Percentiles rank a stretch among this genome's conserved stretches.
phyloP scores from a whole-genome alignment of 805 yeast species.

The Yarrowia sp. region DNA sequence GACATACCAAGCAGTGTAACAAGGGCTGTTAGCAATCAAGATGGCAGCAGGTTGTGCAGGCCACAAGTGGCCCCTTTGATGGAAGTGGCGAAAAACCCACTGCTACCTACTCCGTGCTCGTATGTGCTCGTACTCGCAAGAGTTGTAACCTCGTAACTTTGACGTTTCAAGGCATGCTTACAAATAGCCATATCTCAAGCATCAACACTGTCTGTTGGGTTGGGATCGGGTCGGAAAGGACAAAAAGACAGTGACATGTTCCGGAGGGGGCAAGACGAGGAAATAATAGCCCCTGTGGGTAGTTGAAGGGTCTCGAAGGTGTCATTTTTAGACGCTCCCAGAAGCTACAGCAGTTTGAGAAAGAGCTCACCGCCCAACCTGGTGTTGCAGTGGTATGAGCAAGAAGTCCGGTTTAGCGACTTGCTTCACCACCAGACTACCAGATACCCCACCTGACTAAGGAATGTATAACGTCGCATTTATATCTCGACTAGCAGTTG shows the following conservation, averaged over 20 bases:
- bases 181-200: neutral
- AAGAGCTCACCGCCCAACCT: too few species aligned
- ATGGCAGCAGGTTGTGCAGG: neutral
- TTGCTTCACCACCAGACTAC: too few species aligned
- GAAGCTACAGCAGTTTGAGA: too few species aligned
- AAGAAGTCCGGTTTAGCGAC: too few species aligned
- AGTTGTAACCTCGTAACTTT: neutral
- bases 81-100: too few species aligned
- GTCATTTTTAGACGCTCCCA: neutral
- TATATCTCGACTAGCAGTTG: neutral
- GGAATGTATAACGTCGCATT: constrained; percentile 9
- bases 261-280: neutral
- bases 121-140: too few species aligned
- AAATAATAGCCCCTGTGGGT: neutral
- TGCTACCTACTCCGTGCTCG: too few species aligned
- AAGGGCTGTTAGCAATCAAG: neutral
- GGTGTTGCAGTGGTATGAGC: too few species aligned
- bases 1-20: constrained; percentile 1
- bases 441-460: constrained; percentile 12
- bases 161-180: constrained; percentile 2
- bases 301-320: neutral
- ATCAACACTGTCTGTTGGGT: neutral
- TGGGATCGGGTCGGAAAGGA: constrained; percentile 2
- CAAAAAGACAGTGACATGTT: neutral
- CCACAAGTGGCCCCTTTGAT: too few species aligned